Base-by-base conservation (phyloP, 2,329 filamentous ascomycete species). In the Talaromyces sp. region DNA sequence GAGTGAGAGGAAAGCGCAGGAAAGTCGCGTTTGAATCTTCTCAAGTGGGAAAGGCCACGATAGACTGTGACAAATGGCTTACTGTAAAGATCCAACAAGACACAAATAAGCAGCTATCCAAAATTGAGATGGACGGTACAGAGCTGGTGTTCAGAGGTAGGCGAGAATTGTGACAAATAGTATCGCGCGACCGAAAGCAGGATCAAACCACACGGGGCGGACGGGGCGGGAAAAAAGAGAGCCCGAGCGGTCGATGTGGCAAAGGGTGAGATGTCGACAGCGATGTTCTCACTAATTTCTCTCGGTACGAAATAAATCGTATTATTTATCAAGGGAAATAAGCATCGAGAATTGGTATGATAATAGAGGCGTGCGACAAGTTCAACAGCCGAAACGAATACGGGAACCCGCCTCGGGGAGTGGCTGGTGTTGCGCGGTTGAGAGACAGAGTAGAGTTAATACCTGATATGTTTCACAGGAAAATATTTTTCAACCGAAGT, bases 111-210 rank as follows among this genome's bases (percentile, higher is more conserved):
- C 19, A 33, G 25, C 31, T 56, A 37, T 37, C 33, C 33, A 37
- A 37, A 56, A 25, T 17, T 15, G 33, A 56, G 17, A 39, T 39
- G 33, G 33, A 56, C 19, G 25, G 39, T 25, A 7, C 19, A 22
- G 15, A 37, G 33, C 19, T 9, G n/a, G 19, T 10, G 11, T 37
- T 39, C n/a, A 39, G 25, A 37, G 3, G 52, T 35, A n/a, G 31
- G 3, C n/a, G 37, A 43, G 35, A 37, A 50, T 52, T 61, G 45
- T 50, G 33, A 8, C 43, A 47, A 25, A 45, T 37, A 50, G 25
- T 33, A 50, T 39, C 45, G 59, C 59, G 59, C 59, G 59, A 61
- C 59, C 45, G 59, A 72, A 70, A 68, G 70, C 67, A 71, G 68
- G 70, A 67, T 67, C 63, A 60, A 22, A 61, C 63, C 56, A 69